phyloP scores from a whole-genome alignment of 345 rosid species.

The Pelargonium nanum region DNA sequence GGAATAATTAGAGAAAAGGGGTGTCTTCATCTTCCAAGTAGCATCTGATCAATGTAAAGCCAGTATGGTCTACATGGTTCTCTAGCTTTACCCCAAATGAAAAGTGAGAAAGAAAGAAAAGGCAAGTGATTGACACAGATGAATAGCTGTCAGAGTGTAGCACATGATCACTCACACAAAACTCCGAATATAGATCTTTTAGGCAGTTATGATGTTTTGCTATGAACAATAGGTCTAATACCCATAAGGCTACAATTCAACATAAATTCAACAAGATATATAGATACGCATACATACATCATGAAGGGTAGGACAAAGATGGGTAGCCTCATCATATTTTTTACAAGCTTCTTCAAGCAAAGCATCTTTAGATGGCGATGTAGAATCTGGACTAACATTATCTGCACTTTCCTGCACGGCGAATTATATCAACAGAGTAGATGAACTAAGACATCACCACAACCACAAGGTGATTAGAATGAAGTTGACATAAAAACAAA shows the following conservation, averaged over 20 bases:
- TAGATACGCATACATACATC: conserved; percentile 52
- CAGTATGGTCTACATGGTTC: neutral
- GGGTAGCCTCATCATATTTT: conserved; percentile 90
- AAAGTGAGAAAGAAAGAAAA: neutral
- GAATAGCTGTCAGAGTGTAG: neutral
- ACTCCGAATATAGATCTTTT: neutral
- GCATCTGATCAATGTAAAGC: neutral
- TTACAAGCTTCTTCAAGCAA: conserved; percentile 96
- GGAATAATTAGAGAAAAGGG: neutral
- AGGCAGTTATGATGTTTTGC: neutral
- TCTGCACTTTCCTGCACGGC: conserved; percentile 90
- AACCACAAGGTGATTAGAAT: neutral
- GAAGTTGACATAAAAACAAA: neutral
- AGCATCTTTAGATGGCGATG: conserved; percentile 91
- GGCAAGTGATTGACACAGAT: no score
- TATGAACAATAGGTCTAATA: neutral
- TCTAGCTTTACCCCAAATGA: neutral
- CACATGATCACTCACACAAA: neutral
- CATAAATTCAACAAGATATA: conserved; percentile 6
- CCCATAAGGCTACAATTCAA: neutral
- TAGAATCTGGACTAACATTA: conserved; percentile 77
- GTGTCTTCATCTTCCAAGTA: neutral
- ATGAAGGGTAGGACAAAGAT: conserved; percentile 80
- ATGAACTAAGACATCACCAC: neutral
- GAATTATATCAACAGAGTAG: conserved; percentile 7